Percentiles rank a stretch among this genome's conserved stretches.
These are phyloP conservation scores for Amorphotheca resinae DNA, from an alignment of 495 filamentous ascomycete genomes.

Conservation along the genomic window DNA sequence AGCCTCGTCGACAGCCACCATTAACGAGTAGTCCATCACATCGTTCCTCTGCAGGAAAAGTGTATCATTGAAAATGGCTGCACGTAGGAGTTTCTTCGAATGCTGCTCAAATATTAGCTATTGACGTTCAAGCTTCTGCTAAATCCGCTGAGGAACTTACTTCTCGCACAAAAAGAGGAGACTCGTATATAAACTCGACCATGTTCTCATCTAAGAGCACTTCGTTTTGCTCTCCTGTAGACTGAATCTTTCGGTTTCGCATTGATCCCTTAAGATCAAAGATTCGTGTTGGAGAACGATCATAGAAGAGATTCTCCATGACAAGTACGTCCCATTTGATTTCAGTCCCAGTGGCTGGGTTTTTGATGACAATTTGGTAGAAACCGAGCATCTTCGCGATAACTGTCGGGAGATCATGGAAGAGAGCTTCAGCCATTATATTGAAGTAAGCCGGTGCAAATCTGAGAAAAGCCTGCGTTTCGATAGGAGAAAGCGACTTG, in stretches of 20 bases:
- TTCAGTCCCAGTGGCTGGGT: constrained; percentile 79
- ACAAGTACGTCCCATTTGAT: constrained; percentile 90
- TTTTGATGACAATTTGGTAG: constrained; percentile 94
- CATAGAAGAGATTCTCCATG: constrained; percentile 99
- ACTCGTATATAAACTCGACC: constrained; percentile 98
- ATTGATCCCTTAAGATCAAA: constrained; percentile 98
- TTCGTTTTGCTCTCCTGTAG: constrained; percentile 89
- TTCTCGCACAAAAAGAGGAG: constrained; percentile 84
- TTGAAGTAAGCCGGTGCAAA: constrained; percentile 96
- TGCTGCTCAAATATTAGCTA: constrained; percentile 30
- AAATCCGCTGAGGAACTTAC: constrained; percentile 22
- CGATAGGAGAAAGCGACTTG: constrained; percentile 68
- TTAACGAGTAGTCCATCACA: constrained; percentile 98
- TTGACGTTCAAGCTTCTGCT: constrained; percentile 13
- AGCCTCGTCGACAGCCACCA: constrained; percentile 90
- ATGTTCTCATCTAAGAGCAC: constrained; percentile 98
- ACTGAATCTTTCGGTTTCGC: constrained; percentile 92
- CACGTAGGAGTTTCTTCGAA: constrained; percentile 74
- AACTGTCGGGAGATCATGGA: constrained; percentile 90
- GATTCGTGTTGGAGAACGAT: constrained; percentile 78
- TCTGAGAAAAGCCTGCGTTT: constrained; percentile 84
- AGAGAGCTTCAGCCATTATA: constrained; percentile 90
- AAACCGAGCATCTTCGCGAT: constrained; percentile 99
- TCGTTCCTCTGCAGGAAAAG: constrained; percentile 83
- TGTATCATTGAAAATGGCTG: constrained; percentile 90